Conservation (phyloP, 2,329 filamentous ascomycete species). For the Calonectria leucothoes region DNA sequence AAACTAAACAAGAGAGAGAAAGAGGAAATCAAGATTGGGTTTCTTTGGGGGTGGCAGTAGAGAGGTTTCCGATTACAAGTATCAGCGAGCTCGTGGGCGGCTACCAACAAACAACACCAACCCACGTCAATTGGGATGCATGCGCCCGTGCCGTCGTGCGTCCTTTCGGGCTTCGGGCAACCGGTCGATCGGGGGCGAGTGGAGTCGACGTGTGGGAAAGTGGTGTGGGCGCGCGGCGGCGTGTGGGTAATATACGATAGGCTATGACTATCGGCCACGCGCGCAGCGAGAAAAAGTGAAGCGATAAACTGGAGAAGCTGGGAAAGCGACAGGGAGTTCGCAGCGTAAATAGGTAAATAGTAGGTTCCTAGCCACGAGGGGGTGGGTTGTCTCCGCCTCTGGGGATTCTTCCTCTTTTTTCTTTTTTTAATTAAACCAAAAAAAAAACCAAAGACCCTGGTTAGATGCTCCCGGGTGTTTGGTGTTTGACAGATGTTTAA, state of each 20-base stretch:
- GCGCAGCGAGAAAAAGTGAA: not conserved
- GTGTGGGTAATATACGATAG: not conserved
- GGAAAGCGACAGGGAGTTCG: not conserved
- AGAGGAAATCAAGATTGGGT: not conserved
- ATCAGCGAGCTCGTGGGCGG: not conserved
- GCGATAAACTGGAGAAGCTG: not conserved
- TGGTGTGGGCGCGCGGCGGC: not conserved
- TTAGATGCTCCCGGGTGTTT: not conserved
- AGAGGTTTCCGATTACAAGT: not conserved
- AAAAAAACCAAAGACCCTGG: not conserved
- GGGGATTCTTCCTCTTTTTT: no score
- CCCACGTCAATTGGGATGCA: not conserved
- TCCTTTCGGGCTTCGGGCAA: constrained; percentile 6
- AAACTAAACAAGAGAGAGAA: not conserved
- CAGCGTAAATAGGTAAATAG: not conserved
- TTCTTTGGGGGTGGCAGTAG: not conserved
- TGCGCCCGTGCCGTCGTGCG: constrained; percentile 12
- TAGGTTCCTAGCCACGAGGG: not conserved
- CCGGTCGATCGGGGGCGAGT: constrained; percentile 15
- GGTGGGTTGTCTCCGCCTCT: no score
- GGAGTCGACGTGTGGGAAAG: not conserved
- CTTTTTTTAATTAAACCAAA: not conserved
- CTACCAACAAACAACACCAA: constrained; percentile 1
- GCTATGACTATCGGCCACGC: not conserved
- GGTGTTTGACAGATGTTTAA: constrained; percentile 4